These are phyloP conservation scores for Malus hybrid DNA, from an alignment of 331 rosid species.

Conservation along the genomic window DNA sequence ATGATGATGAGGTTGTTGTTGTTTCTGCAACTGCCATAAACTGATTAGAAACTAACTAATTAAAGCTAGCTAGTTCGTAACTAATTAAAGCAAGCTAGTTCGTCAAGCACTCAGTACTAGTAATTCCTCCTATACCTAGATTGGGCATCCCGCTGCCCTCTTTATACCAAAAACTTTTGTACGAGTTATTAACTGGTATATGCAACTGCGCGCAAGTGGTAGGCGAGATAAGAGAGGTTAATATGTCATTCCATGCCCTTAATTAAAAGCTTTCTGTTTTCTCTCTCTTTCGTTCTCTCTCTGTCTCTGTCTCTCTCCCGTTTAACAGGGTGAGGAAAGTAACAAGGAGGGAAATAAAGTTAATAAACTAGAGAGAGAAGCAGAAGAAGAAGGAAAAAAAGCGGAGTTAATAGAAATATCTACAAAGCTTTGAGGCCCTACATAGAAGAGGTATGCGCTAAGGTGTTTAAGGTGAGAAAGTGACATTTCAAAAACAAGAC, in stretches of 20 bases:
- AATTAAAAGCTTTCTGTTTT: not conserved
- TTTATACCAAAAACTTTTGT: slow-evolving; percentile 25
- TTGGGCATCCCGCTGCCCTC: slow-evolving; percentile 6
- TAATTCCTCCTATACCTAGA: not conserved
- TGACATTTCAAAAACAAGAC: slow-evolving; percentile 57
- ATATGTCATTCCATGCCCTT: not conserved
- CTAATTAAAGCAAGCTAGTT: not conserved
- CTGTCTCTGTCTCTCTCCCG: not conserved
- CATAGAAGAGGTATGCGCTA: slow-evolving; percentile 30
- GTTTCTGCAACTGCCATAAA: slow-evolving; percentile 74
- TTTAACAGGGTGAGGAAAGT: not conserved
- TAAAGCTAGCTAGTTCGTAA: not conserved
- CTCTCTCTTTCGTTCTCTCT: too few species aligned
- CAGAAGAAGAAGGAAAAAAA: not conserved
- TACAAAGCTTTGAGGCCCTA: slow-evolving; percentile 78
- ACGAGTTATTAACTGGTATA: slow-evolving; percentile 4
- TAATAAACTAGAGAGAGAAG: not conserved
- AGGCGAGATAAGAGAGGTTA: slow-evolving; percentile 15
- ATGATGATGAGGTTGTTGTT: slow-evolving; percentile 20
- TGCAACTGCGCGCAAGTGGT: slow-evolving; percentile 17
- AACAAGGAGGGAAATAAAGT: not conserved
- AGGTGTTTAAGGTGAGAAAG: slow-evolving; percentile 57
- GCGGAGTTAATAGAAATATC: slow-evolving; percentile 65
- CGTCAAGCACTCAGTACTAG: not conserved
- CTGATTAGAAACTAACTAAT: slow-evolving; percentile 1